phyloP scores from a whole-genome alignment of 192 early-diverging fungal species.

The Entomortierella lignicola region DNA sequence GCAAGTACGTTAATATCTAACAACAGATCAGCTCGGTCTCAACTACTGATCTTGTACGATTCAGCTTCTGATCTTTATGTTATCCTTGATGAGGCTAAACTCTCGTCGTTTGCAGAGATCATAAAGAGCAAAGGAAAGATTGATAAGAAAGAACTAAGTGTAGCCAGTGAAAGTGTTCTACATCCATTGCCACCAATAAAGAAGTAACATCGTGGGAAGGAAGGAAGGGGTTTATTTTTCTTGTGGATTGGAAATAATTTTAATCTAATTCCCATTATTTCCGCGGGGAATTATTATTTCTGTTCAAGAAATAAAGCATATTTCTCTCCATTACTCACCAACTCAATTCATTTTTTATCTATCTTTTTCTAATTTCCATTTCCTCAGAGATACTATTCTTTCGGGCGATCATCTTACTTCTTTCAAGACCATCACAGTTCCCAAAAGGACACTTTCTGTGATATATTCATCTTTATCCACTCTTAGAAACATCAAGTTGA shows the following conservation, averaged over 20 bases:
- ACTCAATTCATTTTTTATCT: too few relatives aligned
- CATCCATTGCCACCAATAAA: neutral
- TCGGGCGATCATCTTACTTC: too few relatives aligned
- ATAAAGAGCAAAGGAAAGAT: conserved; percentile 20
- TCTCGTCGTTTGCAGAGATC: conserved; percentile 7
- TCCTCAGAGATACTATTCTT: too few relatives aligned
- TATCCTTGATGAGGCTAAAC: conserved; percentile 16
- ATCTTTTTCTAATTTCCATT: too few relatives aligned
- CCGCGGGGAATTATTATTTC: too few relatives aligned
- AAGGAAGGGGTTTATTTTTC: too few relatives aligned
- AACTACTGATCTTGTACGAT: conserved; percentile 25
- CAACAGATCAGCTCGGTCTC: neutral
- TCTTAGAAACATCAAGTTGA: neutral
- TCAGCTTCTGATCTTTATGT: conserved; percentile 29
- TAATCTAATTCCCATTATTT: too few relatives aligned
- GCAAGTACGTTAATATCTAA: neutral
- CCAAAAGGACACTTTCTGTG: neutral
- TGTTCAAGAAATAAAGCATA: too few relatives aligned
- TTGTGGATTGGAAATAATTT: too few relatives aligned
- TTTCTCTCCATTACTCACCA: too few relatives aligned
- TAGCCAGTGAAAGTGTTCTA: conserved; percentile 21
- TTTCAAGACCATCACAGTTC: too few relatives aligned
- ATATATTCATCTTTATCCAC: neutral
- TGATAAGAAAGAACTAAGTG: conserved; percentile 26
- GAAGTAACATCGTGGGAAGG: too few relatives aligned